Base-by-base conservation (phyloP, 176 grass and related monocot species). In the Pharus latifolius region DNA sequence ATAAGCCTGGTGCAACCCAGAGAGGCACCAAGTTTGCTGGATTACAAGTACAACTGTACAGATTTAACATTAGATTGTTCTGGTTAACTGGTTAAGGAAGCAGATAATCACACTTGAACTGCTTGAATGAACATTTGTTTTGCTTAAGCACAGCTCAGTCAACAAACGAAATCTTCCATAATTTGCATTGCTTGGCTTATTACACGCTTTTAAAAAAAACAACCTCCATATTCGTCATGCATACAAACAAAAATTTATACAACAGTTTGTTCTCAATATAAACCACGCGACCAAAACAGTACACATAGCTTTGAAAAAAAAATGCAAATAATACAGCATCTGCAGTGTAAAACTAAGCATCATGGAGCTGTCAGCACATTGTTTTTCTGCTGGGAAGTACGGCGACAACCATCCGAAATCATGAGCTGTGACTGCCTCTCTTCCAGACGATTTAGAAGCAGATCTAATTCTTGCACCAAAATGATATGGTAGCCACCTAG, bases 241-340 rank as follows among this genome's bases (percentile, higher is more conserved):
- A 63, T 64, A 49, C 55, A 74, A 80, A 65, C 70, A 64, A 80
- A 80, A 76, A 86, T 34, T 69, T 86, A 64, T 64, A 80, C 77
- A 70, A 50, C 71, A 85, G 30, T 56, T 63, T 49, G 19, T 72
- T 73, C 56, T 69, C 63, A 40, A 56, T 63, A 85, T 85, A 62
- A 80, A 75, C 55, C 28, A 80, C 56, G 58, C 16, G 67, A 34
- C 34, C 22, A 7, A 72, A 69, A 60, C 35, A 22, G 20, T 10
- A 41, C 28, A 27, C 19, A 62, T 60, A 20, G 64, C 42, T 58
- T 65, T 14, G 6, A 63, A 69, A 75, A 57, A 14, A 49, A 64
- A 9, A 38, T 5, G 35, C 31, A 48, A 26, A 44, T 76, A 65
- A 51, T 52, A 50, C 2, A 7, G 15, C 77, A 38, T 38, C 35